phyloP scores from a whole-genome alignment of 495 filamentous ascomycete genomes.

The Neurospora sp. region DNA sequence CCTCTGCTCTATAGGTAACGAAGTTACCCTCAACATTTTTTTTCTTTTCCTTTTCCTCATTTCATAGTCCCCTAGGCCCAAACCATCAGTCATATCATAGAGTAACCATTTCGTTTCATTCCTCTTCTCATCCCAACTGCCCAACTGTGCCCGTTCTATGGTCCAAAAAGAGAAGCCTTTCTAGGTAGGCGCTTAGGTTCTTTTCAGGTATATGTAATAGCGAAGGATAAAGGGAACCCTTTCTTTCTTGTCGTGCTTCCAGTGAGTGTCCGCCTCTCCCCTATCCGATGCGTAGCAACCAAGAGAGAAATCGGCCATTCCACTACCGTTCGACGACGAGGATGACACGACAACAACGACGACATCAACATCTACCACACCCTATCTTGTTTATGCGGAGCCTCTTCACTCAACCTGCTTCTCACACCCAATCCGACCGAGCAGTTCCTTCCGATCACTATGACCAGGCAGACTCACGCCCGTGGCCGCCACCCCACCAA shows the following conservation, averaged over 20 bases:
- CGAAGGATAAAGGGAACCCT: background rate
- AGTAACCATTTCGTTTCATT: background rate
- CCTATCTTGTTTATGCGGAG: background rate
- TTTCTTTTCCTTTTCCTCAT: background rate
- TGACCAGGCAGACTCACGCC: constrained; percentile 57
- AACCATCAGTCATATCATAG: background rate
- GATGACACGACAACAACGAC: background rate
- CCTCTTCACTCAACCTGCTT: constrained; percentile 43
- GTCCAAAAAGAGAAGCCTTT: background rate
- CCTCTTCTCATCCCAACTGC: background rate
- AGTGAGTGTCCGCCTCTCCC: background rate
- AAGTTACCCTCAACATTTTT: background rate
- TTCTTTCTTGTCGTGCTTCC: background rate
- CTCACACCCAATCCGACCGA: constrained; percentile 67
- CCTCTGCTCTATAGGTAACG: background rate
- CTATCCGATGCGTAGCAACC: background rate
- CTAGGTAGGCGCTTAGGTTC: background rate
- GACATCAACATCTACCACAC: background rate
- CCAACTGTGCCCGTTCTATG: background rate
- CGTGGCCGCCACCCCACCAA: constrained; percentile 27
- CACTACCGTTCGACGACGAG: background rate
- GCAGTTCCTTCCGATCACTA: constrained; percentile 61
- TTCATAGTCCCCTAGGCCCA: background rate
- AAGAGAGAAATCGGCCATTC: background rate
- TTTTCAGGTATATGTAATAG: background rate